These are phyloP conservation scores for Hanseniaspora mollemarum DNA, from an alignment of 805 yeast genomes.

Conservation along the genomic window DNA sequence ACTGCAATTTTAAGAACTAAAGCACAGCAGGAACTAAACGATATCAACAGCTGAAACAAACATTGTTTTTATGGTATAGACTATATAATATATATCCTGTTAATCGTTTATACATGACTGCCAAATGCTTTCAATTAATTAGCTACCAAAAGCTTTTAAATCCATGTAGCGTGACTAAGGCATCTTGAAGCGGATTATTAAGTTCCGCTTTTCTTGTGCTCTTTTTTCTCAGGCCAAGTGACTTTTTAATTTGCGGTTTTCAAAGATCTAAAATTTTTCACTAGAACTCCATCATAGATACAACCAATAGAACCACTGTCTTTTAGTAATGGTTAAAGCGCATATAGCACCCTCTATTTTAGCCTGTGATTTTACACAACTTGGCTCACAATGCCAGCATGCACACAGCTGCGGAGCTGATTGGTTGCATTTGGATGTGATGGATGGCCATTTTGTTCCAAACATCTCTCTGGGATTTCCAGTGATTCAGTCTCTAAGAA, in stretches of 20 bases:
- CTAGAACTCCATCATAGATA: too few relatives aligned
- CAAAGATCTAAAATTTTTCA: too few relatives aligned
- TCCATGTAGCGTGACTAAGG: too few relatives aligned
- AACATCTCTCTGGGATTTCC: slow-evolving; percentile 92
- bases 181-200: too few relatives aligned
- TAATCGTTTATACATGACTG: too few relatives aligned
- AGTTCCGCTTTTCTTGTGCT: too few relatives aligned
- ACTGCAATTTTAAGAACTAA: slow-evolving; percentile 52
- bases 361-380: slow-evolving; percentile 80
- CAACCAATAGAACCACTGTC: too few relatives aligned
- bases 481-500: slow-evolving; percentile 64
- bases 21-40: background rate
- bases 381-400: slow-evolving; percentile 76
- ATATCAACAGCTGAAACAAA: background rate
- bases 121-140: too few relatives aligned
- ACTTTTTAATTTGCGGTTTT: background rate
- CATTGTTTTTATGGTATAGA: too few relatives aligned
- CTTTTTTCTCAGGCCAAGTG: too few relatives aligned
- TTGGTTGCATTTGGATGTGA: slow-evolving; percentile 95
- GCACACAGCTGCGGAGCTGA: slow-evolving; percentile 76
- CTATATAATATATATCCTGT: too few relatives aligned
- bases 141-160: too few relatives aligned
- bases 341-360: slow-evolving; percentile 90
- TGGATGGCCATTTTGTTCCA: slow-evolving; percentile 99
- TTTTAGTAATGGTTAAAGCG: slow-evolving; percentile 57